Evolutionary conservation across 306 rosid genomes (phyloP).

Genomic region (Malus domestica): DNA sequence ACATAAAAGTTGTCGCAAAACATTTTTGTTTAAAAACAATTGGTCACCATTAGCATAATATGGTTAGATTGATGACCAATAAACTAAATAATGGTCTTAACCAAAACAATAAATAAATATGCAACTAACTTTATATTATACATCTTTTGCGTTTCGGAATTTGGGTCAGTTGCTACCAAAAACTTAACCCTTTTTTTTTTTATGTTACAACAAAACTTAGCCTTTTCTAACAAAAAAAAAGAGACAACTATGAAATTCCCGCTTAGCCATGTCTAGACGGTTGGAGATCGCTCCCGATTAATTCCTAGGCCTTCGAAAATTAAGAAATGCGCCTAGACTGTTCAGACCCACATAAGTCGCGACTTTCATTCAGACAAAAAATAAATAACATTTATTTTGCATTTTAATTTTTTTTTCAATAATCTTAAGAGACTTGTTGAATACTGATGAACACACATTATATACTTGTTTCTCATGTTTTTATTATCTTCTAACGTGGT

Average conservation of each 20-base stretch:
- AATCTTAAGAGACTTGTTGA: no score
- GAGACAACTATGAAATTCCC: no score
- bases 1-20: slow-evolving; percentile 1
- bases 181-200: not conserved
- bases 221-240: no score
- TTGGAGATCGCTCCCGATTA: accelerated
- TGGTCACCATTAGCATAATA: not conserved
- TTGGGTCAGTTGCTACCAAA: not conserved
- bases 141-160: not conserved
- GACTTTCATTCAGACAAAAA: no score
- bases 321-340: no score
- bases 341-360: no score
- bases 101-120: not conserved
- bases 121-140: not conserved
- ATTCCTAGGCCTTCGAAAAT: no score
- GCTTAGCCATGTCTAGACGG: accelerated
- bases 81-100: not conserved
- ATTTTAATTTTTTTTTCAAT: no score
- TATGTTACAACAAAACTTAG: not conserved
- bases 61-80: not conserved
- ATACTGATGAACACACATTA: no score
- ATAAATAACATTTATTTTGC: no score
- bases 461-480: no score
- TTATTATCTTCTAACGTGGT: no score
- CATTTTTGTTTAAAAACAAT: not conserved